Percentiles rank a stretch among this genome's conserved stretches.
phyloP scores from a whole-genome alignment of 495 filamentous ascomycete genomes.

The Umbilicaria muhlenbergii region DNA sequence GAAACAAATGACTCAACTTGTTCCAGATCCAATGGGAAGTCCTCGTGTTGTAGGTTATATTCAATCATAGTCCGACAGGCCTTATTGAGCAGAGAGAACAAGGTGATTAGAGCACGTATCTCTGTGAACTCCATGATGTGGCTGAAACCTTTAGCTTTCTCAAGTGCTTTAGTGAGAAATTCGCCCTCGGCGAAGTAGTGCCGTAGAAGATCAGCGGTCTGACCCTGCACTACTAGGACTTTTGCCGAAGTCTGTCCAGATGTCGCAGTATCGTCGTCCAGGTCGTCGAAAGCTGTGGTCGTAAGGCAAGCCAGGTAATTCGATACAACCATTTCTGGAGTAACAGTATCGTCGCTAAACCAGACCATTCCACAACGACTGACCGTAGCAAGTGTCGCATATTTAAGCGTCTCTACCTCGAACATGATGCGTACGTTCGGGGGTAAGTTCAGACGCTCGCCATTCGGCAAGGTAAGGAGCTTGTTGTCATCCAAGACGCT shows the following conservation, averaged over 20 bases:
- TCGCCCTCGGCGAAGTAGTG: constrained; percentile 59
- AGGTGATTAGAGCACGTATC: constrained; percentile 74
- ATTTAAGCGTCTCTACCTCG: constrained; percentile 96
- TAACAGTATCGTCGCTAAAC: constrained; percentile 97
- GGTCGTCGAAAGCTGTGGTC: constrained; percentile 72
- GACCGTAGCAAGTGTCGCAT: constrained; percentile 92
- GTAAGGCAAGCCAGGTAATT: constrained; percentile 79
- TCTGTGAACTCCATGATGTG: constrained; percentile 98
- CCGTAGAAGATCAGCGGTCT: constrained; percentile 62
- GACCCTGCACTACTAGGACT: constrained; percentile 56
- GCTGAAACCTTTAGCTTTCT: constrained; percentile 57
- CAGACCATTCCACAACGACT: constrained; percentile 99
- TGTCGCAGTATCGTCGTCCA: constrained; percentile 77
- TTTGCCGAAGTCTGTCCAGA: constrained; percentile 67
- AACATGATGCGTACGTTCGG: constrained; percentile 98
- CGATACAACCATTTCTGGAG: constrained; percentile 75
- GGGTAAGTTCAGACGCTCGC: constrained; percentile 88
- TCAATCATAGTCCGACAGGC: constrained; percentile 80
- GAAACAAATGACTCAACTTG: constrained; percentile 78
- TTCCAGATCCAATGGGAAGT: constrained; percentile 82
- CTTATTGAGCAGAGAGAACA: constrained; percentile 93
- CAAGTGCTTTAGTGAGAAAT: constrained; percentile 61
- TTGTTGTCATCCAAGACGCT: constrained; percentile 99
- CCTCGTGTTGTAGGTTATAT: constrained; percentile 84
- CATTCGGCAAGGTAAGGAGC: constrained; percentile 87